Evolutionary conservation across 805 yeast species (phyloP).

Genomic region (Candida sanyiensis): DNA sequence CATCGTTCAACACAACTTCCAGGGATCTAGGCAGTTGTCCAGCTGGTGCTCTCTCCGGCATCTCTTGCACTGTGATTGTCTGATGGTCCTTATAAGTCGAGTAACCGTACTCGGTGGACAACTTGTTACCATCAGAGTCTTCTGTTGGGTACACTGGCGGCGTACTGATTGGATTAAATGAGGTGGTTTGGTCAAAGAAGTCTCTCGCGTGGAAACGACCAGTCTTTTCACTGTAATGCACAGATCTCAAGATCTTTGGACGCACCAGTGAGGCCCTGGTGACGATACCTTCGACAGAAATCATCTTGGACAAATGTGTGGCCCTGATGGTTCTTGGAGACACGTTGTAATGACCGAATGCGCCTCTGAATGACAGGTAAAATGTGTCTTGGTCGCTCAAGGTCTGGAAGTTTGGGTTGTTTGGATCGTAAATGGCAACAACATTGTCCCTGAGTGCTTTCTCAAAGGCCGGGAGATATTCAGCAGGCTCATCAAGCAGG

Average conservation of each 20-base stretch:
- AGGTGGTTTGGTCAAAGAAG: constrained; percentile 87
- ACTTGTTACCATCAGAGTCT: constrained; percentile 84
- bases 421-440: constrained; percentile 61
- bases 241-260: constrained; percentile 86
- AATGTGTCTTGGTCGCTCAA: constrained; percentile 57
- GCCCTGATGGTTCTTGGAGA: constrained; percentile 87
- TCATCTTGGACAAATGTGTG: constrained; percentile 67
- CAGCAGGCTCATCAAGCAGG: constrained; percentile 69
- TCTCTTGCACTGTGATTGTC: constrained; percentile 87
- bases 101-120: constrained; percentile 87
- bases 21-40: constrained; percentile 94
- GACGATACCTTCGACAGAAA: constrained; percentile 91
- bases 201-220: constrained; percentile 85
- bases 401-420: constrained; percentile 45
- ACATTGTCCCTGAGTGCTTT: constrained; percentile 80
- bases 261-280: constrained; percentile 89
- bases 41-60: constrained; percentile 97
- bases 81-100: constrained; percentile 93
- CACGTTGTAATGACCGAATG: constrained; percentile 83
- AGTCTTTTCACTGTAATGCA: constrained; percentile 84
- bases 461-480: constrained; percentile 83
- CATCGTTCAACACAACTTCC: constrained; percentile 91
- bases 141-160: constrained; percentile 89
- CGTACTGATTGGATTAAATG: constrained; percentile 77
- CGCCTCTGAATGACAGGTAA: constrained; percentile 78